These are phyloP conservation scores for Pinus albicaulis DNA, from an alignment of 75 land plant genomes.

Conservation along the genomic window DNA sequence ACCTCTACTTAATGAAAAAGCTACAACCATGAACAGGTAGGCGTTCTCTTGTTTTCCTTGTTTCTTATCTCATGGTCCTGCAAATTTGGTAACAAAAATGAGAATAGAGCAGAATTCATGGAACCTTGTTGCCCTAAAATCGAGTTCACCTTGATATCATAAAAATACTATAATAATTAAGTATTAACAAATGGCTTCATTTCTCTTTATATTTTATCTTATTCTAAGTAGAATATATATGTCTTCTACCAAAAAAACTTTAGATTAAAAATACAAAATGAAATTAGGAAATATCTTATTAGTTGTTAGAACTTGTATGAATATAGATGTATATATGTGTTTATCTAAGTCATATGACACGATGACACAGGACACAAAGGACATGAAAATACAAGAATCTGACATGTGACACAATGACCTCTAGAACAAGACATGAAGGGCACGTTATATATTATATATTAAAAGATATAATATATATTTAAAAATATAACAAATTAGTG, in stretches of 20 bases:
- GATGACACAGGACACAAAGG: too few species aligned
- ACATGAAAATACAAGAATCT: too few species aligned
- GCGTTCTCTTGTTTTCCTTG: neutral
- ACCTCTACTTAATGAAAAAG: slow-evolving; percentile 85
- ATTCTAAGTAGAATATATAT: neutral
- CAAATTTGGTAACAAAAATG: slow-evolving; percentile 3
- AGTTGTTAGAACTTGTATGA: too few species aligned
- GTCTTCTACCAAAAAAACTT: neutral
- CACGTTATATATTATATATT: too few species aligned
- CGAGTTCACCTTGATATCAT: neutral
- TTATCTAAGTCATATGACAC: too few species aligned
- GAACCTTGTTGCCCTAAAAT: neutral
- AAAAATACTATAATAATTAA: slow-evolving; percentile 1
- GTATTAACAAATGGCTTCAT: neutral
- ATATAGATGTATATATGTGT: too few species aligned
- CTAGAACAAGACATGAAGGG: too few species aligned
- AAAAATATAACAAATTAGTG: too few species aligned
- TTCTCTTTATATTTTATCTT: neutral
- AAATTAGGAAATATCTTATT: too few species aligned
- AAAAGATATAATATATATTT: too few species aligned
- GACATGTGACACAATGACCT: too few species aligned
- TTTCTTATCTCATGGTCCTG: neutral
- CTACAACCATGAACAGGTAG: slow-evolving; percentile 80
- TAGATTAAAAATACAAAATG: too few species aligned
- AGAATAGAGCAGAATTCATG: neutral